These are phyloP conservation scores for Phytophthora pistaciae DNA, from an alignment of 352 stramenopile species.

Conservation along the genomic window DNA sequence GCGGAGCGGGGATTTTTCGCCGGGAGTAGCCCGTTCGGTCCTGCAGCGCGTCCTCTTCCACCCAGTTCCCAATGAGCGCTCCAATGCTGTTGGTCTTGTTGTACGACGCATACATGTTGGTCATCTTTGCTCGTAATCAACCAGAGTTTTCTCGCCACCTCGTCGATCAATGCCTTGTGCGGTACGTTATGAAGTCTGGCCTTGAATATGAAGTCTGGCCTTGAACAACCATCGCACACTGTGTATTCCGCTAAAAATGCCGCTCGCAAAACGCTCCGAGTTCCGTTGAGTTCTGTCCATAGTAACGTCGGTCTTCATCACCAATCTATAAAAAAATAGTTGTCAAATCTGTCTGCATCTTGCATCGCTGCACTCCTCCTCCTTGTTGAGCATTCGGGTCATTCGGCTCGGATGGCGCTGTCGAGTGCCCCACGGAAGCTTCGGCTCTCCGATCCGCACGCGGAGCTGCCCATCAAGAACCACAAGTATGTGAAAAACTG, in stretches of 20 bases:
- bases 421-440: slow-evolving; percentile 25
- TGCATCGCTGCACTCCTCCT: background rate
- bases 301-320: background rate
- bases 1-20: slow-evolving; percentile 52
- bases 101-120: slow-evolving; percentile 65
- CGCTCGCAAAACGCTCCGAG: background rate
- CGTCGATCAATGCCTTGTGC: slow-evolving; percentile 17
- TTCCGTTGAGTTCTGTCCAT: background rate
- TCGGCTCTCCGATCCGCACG: slow-evolving; percentile 71
- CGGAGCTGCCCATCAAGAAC: slow-evolving; percentile 88
- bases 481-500: slow-evolving; percentile 93
- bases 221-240: slow-evolving; percentile 1
- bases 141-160: background rate
- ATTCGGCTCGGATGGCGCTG: slow-evolving; percentile 15
- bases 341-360: slow-evolving; percentile 7
- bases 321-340: slow-evolving; percentile 26
- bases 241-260: slow-evolving; percentile 17
- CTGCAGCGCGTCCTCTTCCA: slow-evolving; percentile 82
- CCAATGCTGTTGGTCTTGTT: slow-evolving; percentile 88
- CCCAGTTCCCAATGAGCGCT: slow-evolving; percentile 85
- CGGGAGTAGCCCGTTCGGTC: slow-evolving; percentile 65
- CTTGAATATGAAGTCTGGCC: background rate
- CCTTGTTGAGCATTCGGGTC: background rate
- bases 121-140: background rate
- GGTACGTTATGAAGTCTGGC: background rate